Evolutionary conservation across 495 filamentous ascomycete genomes (phyloP).

Genomic region (Podospora pseudoanserina): DNA sequence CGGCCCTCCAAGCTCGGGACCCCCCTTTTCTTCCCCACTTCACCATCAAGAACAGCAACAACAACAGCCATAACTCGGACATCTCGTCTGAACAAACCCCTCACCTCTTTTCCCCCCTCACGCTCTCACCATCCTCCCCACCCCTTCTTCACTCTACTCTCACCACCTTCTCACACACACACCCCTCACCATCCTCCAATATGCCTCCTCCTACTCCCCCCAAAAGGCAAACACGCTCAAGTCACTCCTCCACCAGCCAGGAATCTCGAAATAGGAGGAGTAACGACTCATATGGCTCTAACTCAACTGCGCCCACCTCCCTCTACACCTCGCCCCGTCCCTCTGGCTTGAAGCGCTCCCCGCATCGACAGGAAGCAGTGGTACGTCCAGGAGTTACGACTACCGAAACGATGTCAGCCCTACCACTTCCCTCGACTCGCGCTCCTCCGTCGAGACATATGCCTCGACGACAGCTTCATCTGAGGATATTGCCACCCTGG

Average conservation of each 20-base stretch:
- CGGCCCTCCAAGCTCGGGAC: conserved; percentile 16
- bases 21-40: conserved; percentile 5
- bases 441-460: conserved; percentile 73
- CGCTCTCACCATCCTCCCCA: conserved; percentile 8
- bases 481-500: conserved; percentile 59
- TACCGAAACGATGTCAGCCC: conserved; percentile 47
- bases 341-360: conserved; percentile 40
- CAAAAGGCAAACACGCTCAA: conserved; percentile 33
- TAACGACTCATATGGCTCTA: conserved; percentile 60
- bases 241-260: conserved; percentile 50
- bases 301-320: conserved; percentile 65
- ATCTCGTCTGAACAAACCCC: not conserved
- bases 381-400: conserved; percentile 24
- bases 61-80: not conserved
- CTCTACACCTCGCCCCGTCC: conserved; percentile 55
- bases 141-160: not conserved
- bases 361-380: conserved; percentile 30
- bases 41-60: not conserved
- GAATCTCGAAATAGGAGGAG: conserved; percentile 55
- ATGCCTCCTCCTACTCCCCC: conserved; percentile 26
- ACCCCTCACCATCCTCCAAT: conserved; percentile 8
- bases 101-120: conserved; percentile 3
- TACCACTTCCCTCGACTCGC: conserved; percentile 49
- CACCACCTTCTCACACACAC: conserved; percentile 10
- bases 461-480: conserved; percentile 67